phyloP scores from a whole-genome alignment of 352 stramenopile species.

The Pythium guiyangense region DNA sequence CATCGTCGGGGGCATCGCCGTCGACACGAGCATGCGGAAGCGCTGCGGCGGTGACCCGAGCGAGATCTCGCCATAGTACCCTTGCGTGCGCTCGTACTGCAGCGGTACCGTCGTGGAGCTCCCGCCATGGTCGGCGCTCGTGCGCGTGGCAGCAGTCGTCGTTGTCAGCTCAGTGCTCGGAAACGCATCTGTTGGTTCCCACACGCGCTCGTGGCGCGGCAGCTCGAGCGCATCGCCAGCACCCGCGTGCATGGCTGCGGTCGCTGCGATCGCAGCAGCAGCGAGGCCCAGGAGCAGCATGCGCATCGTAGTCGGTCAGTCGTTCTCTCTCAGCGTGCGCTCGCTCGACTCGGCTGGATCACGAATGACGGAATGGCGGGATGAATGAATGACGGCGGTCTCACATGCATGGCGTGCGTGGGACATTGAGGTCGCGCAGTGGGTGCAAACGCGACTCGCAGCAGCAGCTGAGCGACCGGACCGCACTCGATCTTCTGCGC shows the following conservation, averaged over 20 bases:
- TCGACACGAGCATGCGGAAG: constrained; percentile 1
- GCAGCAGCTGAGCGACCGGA: too few relatives aligned
- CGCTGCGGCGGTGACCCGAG: constrained; percentile 3
- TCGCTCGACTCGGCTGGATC: too few relatives aligned
- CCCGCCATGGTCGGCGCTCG: neutral
- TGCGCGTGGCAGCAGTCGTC: neutral
- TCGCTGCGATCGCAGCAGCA: too few relatives aligned
- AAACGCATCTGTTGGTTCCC: neutral
- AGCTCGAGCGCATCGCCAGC: neutral
- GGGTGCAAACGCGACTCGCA: too few relatives aligned
- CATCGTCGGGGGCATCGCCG: neutral
- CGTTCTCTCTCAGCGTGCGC: too few relatives aligned
- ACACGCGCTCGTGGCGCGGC: neutral
- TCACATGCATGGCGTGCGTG: too few relatives aligned
- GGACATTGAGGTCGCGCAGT: too few relatives aligned
- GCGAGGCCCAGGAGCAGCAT: neutral
- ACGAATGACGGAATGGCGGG: too few relatives aligned
- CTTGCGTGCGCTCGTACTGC: neutral
- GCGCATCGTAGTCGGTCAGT: neutral
- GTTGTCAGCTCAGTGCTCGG: neutral
- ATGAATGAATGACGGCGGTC: too few relatives aligned
- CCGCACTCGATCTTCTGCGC: too few relatives aligned
- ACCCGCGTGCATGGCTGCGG: too few relatives aligned
- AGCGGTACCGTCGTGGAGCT: constrained; percentile 1
- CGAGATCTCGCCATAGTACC: neutral